Evolutionary conservation across 2,329 filamentous ascomycete species (phyloP).

Genomic region (Talaromyces sp.): DNA sequence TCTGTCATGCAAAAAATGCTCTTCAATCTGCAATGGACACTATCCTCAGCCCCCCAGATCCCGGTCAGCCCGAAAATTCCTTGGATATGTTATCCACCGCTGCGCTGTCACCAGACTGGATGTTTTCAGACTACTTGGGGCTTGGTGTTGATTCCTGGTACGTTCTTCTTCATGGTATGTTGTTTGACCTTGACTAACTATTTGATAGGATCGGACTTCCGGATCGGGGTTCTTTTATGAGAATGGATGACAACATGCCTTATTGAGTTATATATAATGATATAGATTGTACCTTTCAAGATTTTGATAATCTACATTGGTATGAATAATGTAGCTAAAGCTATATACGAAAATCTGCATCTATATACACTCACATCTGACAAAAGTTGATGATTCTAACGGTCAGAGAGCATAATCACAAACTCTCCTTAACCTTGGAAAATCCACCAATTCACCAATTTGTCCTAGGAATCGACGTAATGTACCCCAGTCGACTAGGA

Average conservation of each 20-base stretch:
- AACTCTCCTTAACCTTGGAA: neutral
- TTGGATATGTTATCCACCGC: constrained; percentile 5
- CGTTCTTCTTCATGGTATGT: neutral
- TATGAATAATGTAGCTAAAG: too few relatives aligned
- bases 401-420: neutral
- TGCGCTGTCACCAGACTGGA: constrained; percentile 8
- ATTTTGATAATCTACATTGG: neutral
- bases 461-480: neutral
- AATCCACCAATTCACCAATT: neutral
- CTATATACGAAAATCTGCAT: neutral
- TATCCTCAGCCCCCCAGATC: constrained; percentile 6
- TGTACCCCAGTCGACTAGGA: neutral
- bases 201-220: constrained; percentile 12
- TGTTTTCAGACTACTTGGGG: constrained; percentile 11
- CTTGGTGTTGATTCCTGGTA: constrained; percentile 14
- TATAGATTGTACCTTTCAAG: neutral
- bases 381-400: neutral
- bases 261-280: neutral
- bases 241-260: constrained; percentile 13
- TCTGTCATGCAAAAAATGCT: constrained; percentile 10
- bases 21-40: constrained; percentile 15
- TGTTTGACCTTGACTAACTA: neutral
- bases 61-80: constrained; percentile 5
- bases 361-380: neutral
- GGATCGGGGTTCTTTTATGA: constrained; percentile 13